Evolutionary conservation across 2,329 filamentous ascomycete species (phyloP), one percentile per base, ranked within the genome.

Genomic region (Fusarium sarcochroum): DNA sequence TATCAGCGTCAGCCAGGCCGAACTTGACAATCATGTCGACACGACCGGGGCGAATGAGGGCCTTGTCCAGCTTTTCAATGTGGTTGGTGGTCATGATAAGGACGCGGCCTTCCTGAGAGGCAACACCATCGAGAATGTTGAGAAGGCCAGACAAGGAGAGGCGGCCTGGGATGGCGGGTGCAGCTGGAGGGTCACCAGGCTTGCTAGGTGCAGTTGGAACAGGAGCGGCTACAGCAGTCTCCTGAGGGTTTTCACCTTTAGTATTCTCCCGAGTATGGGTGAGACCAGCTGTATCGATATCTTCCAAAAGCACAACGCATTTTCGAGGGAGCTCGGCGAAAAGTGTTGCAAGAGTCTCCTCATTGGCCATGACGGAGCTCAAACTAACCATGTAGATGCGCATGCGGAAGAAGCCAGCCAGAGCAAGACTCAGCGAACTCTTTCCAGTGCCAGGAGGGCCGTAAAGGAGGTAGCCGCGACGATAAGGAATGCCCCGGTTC

Each of bases 371-470:
- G 25, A 81, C 80, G 5, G 89, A 91, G 76, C 86, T 91, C 40
- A 93, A 80, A 72, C 86, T 90, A 66, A 93, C 84, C 56, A 93
- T 90, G 77, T 93, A 93, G 65, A 93, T 90, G 48, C 87, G 85
- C 80, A 93, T 85, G 60, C 88, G 87, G 75, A 93, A 90, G 73
- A 88, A 86, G 7, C 91, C 91, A 0, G 91, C 90, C 49, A 92
- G 83, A 0, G 91, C 91, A 41, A 93, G 85, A 66, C 87, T 90
- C 2, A 93, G 83, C 45, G 89, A 91, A 44, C 89, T 91, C 78
- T 95, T 96, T 15, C 93, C 92, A 0, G 92, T 94, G 30, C 93
- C 92, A 0, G 92, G 92, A 0, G 93, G 92, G 0, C 93, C 93
- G 68, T 94, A 84, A 17, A 97, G 88, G 0, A 97, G 86, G 73